These are phyloP conservation scores for Fusarium sarcochroum DNA, from an alignment of 2,329 filamentous ascomycete species.

Conservation along the genomic window DNA sequence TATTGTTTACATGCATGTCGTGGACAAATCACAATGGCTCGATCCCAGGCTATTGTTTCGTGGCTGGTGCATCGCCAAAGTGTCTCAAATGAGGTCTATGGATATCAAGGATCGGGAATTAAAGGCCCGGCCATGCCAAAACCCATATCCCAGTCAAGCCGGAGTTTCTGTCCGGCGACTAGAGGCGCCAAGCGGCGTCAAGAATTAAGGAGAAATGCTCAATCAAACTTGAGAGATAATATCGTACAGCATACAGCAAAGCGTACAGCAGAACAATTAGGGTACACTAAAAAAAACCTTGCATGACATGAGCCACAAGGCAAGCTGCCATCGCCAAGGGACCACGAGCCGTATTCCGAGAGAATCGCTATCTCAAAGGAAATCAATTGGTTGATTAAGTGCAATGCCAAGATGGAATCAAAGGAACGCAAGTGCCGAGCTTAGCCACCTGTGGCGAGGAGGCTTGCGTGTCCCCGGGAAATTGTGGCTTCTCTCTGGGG, in stretches of 20 bases:
- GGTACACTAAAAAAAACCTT: conserved; percentile 3
- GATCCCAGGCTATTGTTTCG: conserved; percentile 22
- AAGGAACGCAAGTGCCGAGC: conserved; percentile 36
- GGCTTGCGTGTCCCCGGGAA: conserved; percentile 45
- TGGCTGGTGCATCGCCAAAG: conserved; percentile 27
- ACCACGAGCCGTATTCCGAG: conserved; percentile 39
- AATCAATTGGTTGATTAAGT: conserved; percentile 21
- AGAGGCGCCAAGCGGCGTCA: conserved; percentile 23
- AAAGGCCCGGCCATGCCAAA: conserved; percentile 2
- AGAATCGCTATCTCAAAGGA: neutral
- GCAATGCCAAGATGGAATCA: conserved; percentile 16
- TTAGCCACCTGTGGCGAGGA: conserved; percentile 50
- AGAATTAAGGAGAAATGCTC: conserved; percentile 8
- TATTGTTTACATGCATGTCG: conserved; percentile 9
- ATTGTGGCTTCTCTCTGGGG: conserved; percentile 24
- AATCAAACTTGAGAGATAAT: conserved; percentile 8
- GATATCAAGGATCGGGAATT: conserved; percentile 6
- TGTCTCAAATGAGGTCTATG: conserved; percentile 1
- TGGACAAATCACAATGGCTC: conserved; percentile 25
- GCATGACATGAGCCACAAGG: conserved; percentile 22
- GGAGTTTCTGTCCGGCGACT: conserved; percentile 29
- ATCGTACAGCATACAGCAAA: conserved; percentile 1
- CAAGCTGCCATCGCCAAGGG: conserved; percentile 25
- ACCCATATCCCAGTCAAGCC: conserved; percentile 19
- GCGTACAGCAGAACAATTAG: conserved; percentile 10